Evolutionary conservation across 2,329 filamentous ascomycete species (phyloP), one percentile per base, ranked within the genome.

Genomic region (Ilyonectria sp.): DNA sequence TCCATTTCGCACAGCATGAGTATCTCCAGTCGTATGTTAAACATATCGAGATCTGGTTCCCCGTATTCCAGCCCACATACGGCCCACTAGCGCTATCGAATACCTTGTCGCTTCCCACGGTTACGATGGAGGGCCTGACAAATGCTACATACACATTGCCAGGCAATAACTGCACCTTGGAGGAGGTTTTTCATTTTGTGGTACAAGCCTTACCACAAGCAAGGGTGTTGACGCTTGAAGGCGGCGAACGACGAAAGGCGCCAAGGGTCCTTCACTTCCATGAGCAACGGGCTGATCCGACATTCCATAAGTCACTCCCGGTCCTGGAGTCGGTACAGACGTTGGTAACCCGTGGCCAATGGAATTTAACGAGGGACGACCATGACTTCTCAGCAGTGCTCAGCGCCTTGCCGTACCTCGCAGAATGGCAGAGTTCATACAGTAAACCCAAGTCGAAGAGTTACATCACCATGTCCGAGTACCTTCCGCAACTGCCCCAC

Each of bases 31-130:
- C 80, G 9, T 89, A 93, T 71, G 89, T 94, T 67, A 90, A 90
- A 71, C 92, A 94, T 75, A 87, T 94, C 66, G 92, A 94, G 79
- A 85, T 94, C 47, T 94, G 92, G 91, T 92, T 94, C 69, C 92
- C 92, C 3, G 91, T 94, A 46, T 94, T 92, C 73, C 87, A 91
- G 71, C 88, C 87, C 21, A 86, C 85, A 13, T 83, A 84, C 64
- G 80, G 83, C 10, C 80, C 85, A 6, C 74, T 82, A 46, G 80
- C 82, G 4, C 71, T 83, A 21, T 82, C 84, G 17, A 82, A 83
- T 46, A 82, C 81, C 1, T 80, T 85, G 57, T 79, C 83, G 2
- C 78, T 88, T 10, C 87, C 86, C 8, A 86, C 84, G 0, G 84
- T 89, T n/a, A 86, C 86, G 2, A 83, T 84, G 46, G 86, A 88